These are phyloP conservation scores for Zymoseptoria pseudotritici DNA, from an alignment of 2,329 filamentous ascomycete genomes.

Conservation along the genomic window DNA sequence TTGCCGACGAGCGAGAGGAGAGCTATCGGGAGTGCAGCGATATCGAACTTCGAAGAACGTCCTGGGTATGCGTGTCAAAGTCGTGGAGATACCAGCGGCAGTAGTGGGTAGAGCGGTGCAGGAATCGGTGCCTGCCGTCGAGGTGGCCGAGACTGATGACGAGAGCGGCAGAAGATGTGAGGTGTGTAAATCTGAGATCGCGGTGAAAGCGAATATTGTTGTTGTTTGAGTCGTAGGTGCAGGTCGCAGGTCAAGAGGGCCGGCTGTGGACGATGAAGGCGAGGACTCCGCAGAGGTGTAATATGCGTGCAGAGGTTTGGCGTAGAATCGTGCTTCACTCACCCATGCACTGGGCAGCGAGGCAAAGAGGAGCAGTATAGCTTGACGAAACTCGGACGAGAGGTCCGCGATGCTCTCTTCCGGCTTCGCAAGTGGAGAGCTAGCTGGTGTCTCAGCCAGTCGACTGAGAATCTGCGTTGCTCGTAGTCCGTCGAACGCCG, in stretches of 20 bases:
- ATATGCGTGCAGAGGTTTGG: constrained; percentile 31
- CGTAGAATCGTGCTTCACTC: constrained; percentile 37
- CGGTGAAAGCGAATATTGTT: constrained; percentile 39
- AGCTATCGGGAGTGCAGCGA: constrained; percentile 35
- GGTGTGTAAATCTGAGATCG: constrained; percentile 27
- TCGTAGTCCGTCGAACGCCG: constrained; percentile 27
- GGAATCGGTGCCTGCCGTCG: background rate
- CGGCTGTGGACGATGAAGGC: background rate
- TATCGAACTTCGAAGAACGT: constrained; percentile 41
- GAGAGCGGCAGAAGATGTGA: constrained; percentile 18
- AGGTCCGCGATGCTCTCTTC: background rate
- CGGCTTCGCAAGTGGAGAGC: background rate
- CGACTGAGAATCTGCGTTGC: constrained; percentile 12
- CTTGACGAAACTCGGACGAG: constrained; percentile 19
- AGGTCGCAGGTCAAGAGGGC: background rate
- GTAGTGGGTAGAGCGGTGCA: background rate
- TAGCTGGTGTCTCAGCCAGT: background rate
- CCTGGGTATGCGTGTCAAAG: constrained; percentile 32
- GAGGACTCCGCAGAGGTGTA: constrained; percentile 15
- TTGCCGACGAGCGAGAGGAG: constrained; percentile 32
- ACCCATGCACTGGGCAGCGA: constrained; percentile 36
- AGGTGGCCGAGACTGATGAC: background rate
- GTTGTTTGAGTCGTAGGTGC: constrained; percentile 15
- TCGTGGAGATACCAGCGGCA: background rate
- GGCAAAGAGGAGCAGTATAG: constrained; percentile 24